Conservation (phyloP, 2,329 filamentous ascomycete species). For the Dryadomyces quercivorus region DNA sequence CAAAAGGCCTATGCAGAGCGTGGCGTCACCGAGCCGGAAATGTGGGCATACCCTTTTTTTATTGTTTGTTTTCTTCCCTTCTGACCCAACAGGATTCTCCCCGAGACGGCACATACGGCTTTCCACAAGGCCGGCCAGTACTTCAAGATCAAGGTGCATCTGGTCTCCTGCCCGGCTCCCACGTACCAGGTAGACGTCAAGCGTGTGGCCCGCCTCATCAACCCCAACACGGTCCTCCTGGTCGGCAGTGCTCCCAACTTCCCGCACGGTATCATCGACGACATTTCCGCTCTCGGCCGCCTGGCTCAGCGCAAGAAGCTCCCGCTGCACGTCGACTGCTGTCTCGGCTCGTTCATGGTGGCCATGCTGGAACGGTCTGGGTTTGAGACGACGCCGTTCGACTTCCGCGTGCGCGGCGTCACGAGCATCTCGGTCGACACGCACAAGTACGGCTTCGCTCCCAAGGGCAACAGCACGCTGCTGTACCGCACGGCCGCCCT, state of each 20-base stretch:
- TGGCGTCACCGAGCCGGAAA: slow-evolving; percentile 84
- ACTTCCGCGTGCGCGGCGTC: slow-evolving; percentile 88
- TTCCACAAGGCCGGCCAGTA: slow-evolving; percentile 93
- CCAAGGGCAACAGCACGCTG: slow-evolving; percentile 90
- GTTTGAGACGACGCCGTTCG: slow-evolving; percentile 77
- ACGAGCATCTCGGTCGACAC: slow-evolving; percentile 95
- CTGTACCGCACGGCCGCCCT: slow-evolving; percentile 74
- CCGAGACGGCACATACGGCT: slow-evolving; percentile 87
- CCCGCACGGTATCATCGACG: slow-evolving; percentile 94
- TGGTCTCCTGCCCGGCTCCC: slow-evolving; percentile 77
- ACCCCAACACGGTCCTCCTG: slow-evolving; percentile 84
- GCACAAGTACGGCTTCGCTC: slow-evolving; percentile 97
- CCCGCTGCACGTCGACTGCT: slow-evolving; percentile 94
- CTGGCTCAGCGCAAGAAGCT: slow-evolving; percentile 69
- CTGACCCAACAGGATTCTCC: slow-evolving; percentile 57
- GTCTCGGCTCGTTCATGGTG: slow-evolving; percentile 87
- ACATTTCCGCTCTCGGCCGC: slow-evolving; percentile 74
- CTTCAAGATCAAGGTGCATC: slow-evolving; percentile 91
- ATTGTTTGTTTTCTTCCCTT: background rate
- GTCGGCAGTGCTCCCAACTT: slow-evolving; percentile 96
- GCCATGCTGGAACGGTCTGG: slow-evolving; percentile 89
- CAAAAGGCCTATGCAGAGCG: slow-evolving; percentile 81
- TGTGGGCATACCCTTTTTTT: slow-evolving; percentile 41
- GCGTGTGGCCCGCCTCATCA: slow-evolving; percentile 73
- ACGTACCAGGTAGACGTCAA: slow-evolving; percentile 72